Conservation (phyloP, 495 filamentous ascomycete genomes). For the Monascus purpureus region DNA sequence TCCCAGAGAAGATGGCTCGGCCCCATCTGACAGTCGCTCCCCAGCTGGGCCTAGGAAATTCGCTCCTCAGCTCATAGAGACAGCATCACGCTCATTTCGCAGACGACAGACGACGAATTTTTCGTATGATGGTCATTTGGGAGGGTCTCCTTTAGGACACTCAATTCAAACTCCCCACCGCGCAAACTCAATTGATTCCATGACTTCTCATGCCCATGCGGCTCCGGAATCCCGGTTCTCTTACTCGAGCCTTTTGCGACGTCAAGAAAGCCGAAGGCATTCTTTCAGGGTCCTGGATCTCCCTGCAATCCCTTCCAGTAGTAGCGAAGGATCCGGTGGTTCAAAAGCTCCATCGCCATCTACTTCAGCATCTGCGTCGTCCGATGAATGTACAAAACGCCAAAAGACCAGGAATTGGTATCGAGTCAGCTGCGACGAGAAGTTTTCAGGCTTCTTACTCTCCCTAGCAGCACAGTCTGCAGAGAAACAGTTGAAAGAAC, state of each 20-base stretch:
- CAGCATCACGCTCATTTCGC: constrained; percentile 34
- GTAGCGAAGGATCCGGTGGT: constrained; percentile 40
- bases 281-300: constrained; percentile 42
- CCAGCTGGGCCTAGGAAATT: constrained; percentile 28
- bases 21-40: not conserved
- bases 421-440: constrained; percentile 51
- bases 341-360: constrained; percentile 34
- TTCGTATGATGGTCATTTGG: constrained; percentile 16
- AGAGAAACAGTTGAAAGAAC: constrained; percentile 56
- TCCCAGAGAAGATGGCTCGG: not conserved
- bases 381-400: constrained; percentile 20
- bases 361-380: constrained; percentile 30
- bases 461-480: constrained; percentile 62
- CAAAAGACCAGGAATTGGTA: constrained; percentile 23
- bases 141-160: constrained; percentile 4
- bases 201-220: constrained; percentile 4
- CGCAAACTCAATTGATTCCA: not conserved
- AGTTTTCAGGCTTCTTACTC: constrained; percentile 59
- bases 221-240: constrained; percentile 33
- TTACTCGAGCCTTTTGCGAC: constrained; percentile 25
- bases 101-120: constrained; percentile 14
- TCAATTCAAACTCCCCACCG: not conserved
- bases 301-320: constrained; percentile 39
- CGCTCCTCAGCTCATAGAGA: constrained; percentile 44
- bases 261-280: constrained; percentile 29